phyloP scores from a whole-genome alignment of 768 basidiomycete species.

The Lactifluus rugatus region DNA sequence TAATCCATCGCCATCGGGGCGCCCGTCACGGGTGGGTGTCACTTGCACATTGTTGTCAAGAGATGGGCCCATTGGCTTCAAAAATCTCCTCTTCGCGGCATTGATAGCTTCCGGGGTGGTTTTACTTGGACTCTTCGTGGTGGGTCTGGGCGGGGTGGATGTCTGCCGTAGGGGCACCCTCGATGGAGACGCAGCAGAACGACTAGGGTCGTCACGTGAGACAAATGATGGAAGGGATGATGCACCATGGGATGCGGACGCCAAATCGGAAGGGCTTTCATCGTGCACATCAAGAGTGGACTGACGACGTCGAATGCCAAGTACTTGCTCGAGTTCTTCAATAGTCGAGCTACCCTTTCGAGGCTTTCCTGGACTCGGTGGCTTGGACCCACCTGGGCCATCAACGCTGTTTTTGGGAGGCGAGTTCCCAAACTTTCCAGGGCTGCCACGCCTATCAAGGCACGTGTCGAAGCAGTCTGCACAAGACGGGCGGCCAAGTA shows the following conservation, averaged over 20 bases:
- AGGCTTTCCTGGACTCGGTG: slow-evolving; percentile 22
- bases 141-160: background rate
- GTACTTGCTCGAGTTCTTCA: slow-evolving; percentile 27
- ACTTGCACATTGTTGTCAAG: slow-evolving; percentile 17
- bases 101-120: slow-evolving; percentile 45
- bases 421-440: slow-evolving; percentile 27
- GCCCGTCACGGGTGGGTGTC: background rate
- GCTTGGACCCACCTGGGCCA: slow-evolving; percentile 39
- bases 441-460: slow-evolving; percentile 37
- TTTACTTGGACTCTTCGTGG: slow-evolving; percentile 12
- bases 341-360: slow-evolving; percentile 28
- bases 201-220: background rate
- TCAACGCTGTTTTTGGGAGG: slow-evolving; percentile 25
- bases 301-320: slow-evolving; percentile 26
- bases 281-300: slow-evolving; percentile 17
- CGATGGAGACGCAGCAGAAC: background rate
- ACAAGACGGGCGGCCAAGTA: slow-evolving; percentile 75
- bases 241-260: background rate
- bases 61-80: slow-evolving; percentile 28
- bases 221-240: background rate
- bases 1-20: background rate
- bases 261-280: slow-evolving; percentile 1
- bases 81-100: slow-evolving; percentile 53
- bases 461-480: slow-evolving; percentile 73
- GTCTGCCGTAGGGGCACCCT: background rate